Conservation (phyloP, 2,329 filamentous ascomycete genomes). For the Penicillium sp. region DNA sequence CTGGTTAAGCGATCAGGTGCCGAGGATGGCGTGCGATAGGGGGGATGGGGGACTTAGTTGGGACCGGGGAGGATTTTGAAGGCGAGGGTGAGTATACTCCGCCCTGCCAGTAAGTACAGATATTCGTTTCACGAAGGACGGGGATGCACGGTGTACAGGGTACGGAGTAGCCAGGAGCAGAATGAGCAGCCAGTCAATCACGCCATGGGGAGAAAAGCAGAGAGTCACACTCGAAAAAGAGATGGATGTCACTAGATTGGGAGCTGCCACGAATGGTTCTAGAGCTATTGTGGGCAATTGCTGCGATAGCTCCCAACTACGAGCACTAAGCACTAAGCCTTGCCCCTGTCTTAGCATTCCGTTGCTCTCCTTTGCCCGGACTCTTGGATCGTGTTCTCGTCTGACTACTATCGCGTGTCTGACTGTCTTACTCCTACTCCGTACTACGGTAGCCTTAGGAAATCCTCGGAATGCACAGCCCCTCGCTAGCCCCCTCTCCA, state of each 20-base stretch:
- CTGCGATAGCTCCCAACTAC: no score
- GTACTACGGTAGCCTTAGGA: neutral
- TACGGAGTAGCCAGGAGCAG: neutral
- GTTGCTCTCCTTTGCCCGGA: neutral
- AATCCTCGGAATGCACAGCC: conserved; percentile 24
- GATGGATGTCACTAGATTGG: no score
- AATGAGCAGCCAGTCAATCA: neutral
- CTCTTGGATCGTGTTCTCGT: no score
- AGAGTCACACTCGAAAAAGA: neutral
- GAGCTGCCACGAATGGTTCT: no score
- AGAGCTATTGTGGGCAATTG: no score
- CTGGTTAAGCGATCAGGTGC: neutral
- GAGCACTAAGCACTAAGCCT: no score
- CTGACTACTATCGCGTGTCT: neutral
- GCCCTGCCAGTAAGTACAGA: no score
- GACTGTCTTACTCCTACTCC: neutral
- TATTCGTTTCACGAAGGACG: neutral
- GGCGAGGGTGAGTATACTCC: neutral
- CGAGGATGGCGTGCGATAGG: neutral
- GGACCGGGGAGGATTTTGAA: neutral
- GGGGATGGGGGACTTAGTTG: neutral
- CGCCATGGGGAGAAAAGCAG: neutral
- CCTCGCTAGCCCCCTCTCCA: conserved; percentile 12
- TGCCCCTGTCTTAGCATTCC: no score
- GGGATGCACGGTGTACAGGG: neutral